Conservation (phyloP, 768 basidiomycete genomes). For the Phylloporus arenicola region DNA sequence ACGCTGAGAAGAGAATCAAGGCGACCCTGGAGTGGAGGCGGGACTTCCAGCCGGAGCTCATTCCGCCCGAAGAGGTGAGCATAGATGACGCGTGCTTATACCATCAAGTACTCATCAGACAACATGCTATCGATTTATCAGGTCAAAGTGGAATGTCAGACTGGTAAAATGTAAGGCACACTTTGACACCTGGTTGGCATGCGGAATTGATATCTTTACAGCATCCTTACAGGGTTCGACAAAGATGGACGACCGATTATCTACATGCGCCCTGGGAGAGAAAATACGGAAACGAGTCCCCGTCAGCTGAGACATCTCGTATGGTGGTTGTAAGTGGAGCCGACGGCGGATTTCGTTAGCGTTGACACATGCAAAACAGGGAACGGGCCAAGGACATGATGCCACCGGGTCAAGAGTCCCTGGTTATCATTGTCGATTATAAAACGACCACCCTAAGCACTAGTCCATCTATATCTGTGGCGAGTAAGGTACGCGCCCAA, state of each 20-base stretch:
- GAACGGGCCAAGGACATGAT: constrained; percentile 88
- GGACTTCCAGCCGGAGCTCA: constrained; percentile 80
- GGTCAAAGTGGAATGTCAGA: constrained; percentile 73
- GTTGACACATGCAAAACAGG: constrained; percentile 34
- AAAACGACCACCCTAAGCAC: constrained; percentile 74
- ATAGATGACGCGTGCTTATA: background rate
- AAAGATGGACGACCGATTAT: constrained; percentile 81
- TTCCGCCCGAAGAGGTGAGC: constrained; percentile 65
- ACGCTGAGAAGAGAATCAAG: constrained; percentile 74
- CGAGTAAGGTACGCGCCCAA: constrained; percentile 52
- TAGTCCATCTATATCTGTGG: constrained; percentile 78
- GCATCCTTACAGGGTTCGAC: constrained; percentile 82
- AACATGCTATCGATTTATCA: constrained; percentile 9
- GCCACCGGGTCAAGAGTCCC: constrained; percentile 78
- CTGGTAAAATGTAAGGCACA: constrained; percentile 75
- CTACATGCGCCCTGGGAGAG: constrained; percentile 83
- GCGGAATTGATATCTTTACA: constrained; percentile 24
- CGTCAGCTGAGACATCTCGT: constrained; percentile 83
- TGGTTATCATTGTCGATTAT: constrained; percentile 85
- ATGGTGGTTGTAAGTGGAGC: constrained; percentile 66
- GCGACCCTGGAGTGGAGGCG: constrained; percentile 80
- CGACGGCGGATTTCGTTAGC: background rate
- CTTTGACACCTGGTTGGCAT: background rate
- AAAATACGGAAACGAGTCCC: constrained; percentile 74
- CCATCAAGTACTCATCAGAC: constrained; percentile 2